phyloP scores from a whole-genome alignment of 352 stramenopile species.

The Globisporangium camurandrum region DNA sequence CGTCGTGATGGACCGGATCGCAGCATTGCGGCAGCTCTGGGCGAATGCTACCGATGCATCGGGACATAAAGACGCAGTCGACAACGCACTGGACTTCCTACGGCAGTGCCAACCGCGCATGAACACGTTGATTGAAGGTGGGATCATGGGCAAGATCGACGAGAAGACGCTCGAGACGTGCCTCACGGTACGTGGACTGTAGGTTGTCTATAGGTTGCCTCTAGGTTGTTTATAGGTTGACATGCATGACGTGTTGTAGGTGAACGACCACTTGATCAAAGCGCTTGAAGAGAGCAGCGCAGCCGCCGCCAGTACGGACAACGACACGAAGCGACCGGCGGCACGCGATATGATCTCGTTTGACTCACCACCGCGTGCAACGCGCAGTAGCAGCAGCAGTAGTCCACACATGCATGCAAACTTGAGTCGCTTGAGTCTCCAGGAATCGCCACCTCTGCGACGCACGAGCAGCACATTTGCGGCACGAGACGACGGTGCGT shows the following conservation, averaged over 20 bases:
- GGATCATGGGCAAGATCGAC: conserved; percentile 79
- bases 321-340: neutral
- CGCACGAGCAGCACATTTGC: conserved; percentile 17
- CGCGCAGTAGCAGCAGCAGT: conserved; percentile 20
- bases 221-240: neutral
- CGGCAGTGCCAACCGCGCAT: conserved; percentile 80
- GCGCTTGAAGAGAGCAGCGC: conserved; percentile 51
- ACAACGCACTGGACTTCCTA: conserved; percentile 76
- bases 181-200: conserved; percentile 67
- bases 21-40: conserved; percentile 23
- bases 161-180: conserved; percentile 73
- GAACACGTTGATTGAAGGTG: conserved; percentile 84
- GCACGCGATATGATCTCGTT: conserved; percentile 49
- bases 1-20: conserved; percentile 68
- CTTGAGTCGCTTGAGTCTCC: conserved; percentile 26
- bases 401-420: conserved; percentile 12
- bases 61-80: conserved; percentile 31
- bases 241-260: no score
- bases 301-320: conserved; percentile 6
- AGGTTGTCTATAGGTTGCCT: no score
- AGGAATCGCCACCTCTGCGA: conserved; percentile 7
- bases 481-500: conserved; percentile 40
- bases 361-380: conserved; percentile 38
- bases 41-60: conserved; percentile 25
- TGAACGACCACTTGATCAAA: conserved; percentile 81